Conservation (phyloP, 2,329 filamentous ascomycete species). For the Esteya vermicola region DNA sequence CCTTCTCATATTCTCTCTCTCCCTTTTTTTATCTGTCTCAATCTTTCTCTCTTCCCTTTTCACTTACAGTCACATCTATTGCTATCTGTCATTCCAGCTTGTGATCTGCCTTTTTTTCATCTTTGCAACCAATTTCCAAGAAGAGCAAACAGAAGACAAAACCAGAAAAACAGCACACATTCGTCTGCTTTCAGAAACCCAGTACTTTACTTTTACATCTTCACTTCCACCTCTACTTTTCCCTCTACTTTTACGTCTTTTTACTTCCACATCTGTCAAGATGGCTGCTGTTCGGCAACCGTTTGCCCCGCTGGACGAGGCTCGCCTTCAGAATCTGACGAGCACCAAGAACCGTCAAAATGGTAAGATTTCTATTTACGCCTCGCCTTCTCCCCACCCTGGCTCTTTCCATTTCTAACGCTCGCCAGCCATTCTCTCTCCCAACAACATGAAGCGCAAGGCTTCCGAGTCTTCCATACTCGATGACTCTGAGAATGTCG, state of each 20-base stretch:
- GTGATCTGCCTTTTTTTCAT: too few species aligned
- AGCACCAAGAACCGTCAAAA: conserved; percentile 69
- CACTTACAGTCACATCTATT: too few species aligned
- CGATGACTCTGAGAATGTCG: conserved; percentile 47
- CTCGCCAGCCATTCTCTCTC: conserved; percentile 23
- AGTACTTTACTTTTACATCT: neutral
- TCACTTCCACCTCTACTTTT: too few species aligned
- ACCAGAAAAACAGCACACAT: too few species aligned
- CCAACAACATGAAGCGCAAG: conserved; percentile 43
- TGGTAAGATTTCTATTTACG: conserved; percentile 31
- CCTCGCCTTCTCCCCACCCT: neutral
- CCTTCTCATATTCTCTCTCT: neutral
- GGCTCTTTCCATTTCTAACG: neutral
- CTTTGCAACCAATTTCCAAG: too few species aligned
- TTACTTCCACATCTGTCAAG: conserved; percentile 4
- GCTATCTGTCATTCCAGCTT: too few species aligned
- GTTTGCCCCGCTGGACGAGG: conserved; percentile 57
- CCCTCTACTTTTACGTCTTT: neutral
- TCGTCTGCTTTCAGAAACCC: too few species aligned
- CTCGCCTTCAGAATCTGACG: conserved; percentile 56
- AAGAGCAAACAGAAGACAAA: too few species aligned
- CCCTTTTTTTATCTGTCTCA: neutral
- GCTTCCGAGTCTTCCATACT: conserved; percentile 33
- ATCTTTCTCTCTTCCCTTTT: too few species aligned
- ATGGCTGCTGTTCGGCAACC: conserved; percentile 55